Base-by-base conservation (phyloP, 1,284 basidiomycete species). In the Leccinum angustisporum region DNA sequence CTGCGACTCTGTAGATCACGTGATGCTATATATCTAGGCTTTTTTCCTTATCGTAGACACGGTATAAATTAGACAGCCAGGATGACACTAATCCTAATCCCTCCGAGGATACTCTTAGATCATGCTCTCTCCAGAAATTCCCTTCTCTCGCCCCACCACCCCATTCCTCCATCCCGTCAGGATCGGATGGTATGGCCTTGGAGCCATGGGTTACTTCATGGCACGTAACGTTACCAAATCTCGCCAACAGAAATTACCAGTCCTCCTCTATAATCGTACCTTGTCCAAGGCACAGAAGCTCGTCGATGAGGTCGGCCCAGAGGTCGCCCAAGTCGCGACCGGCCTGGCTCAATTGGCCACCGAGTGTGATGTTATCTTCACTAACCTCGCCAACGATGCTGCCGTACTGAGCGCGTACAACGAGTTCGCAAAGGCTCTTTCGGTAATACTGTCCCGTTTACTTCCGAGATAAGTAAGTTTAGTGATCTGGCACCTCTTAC, bases 321-420 rank as follows among this genome's bases (percentile, higher is more conserved):
- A 69, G 72, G 72, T 34, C 6, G 74, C 63, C 52, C 40, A 57
- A 36, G 79, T 90, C 53, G 87, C 88, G 4, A 75, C 83, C 25
- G 77, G 77, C 59, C 76, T 83, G 18, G 83, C 79, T 52, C 80
- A 91, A 62, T 67, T 94, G 60, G 90, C 81, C 1, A 71, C 66
- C 13, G 79, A 88, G 68, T 91, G 90, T 72, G 92, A 97, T 76
- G 77, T 97, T 66, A 83, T 97, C 70, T 79, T 97, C 71, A 91
- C 91, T 50, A 88, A 84, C 64, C 81, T 97, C 31, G 82, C 85
- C 14, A 85, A 83, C 66, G 95, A 97, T 68, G 83, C 82, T 8
- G 90, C 85, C 9, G 90, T 93, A 9, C 84, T 85, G 72, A 76
- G 74, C n/a, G 81, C 92, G 8, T 95, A 91, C 72, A 77, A 80